phyloP scores from a whole-genome alignment of 2,329 filamentous ascomycete genomes.

The Acarospora socialis region DNA sequence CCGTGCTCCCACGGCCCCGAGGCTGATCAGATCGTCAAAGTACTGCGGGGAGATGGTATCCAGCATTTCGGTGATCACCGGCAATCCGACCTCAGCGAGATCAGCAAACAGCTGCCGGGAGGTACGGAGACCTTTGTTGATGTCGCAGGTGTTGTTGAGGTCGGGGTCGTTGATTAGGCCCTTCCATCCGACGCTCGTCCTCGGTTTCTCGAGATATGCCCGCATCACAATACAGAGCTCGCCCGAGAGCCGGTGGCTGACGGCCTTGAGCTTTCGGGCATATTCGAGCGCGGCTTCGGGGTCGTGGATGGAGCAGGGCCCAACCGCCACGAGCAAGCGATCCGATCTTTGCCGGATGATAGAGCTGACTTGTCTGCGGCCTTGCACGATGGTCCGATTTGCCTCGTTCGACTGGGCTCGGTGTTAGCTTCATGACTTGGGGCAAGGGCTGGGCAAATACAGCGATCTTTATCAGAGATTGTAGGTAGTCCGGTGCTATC shows the following conservation, averaged over 20 bases:
- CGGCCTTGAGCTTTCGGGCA: slow-evolving; percentile 58
- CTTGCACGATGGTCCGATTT: too few relatives aligned
- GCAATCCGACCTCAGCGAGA: slow-evolving; percentile 73
- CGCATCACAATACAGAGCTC: slow-evolving; percentile 94
- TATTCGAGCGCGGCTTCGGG: slow-evolving; percentile 80
- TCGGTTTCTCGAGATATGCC: slow-evolving; percentile 96
- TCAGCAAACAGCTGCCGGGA: slow-evolving; percentile 87
- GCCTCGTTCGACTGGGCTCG: too few relatives aligned
- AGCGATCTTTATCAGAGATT: too few relatives aligned
- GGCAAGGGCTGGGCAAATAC: too few relatives aligned
- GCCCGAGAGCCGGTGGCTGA: slow-evolving; percentile 64
- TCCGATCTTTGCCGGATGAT: slow-evolving; percentile 56
- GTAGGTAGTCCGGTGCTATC: too few relatives aligned
- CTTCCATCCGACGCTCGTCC: slow-evolving; percentile 98
- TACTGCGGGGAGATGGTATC: slow-evolving; percentile 98
- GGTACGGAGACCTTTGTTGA: slow-evolving; percentile 93
- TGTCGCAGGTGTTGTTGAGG: slow-evolving; percentile 92
- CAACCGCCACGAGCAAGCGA: slow-evolving; percentile 84
- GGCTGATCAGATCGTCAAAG: slow-evolving; percentile 86
- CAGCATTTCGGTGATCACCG: slow-evolving; percentile 94
- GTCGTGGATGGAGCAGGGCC: slow-evolving; percentile 95
- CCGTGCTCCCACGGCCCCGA: slow-evolving; percentile 87
- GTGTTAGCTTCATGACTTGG: too few relatives aligned
- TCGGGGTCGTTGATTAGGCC: slow-evolving; percentile 98
- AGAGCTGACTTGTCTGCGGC: slow-evolving; percentile 52